Evolutionary conservation across 2,329 filamentous ascomycete species (phyloP), one percentile per base, ranked within the genome.

Genomic region (Aschersonia sp.): DNA sequence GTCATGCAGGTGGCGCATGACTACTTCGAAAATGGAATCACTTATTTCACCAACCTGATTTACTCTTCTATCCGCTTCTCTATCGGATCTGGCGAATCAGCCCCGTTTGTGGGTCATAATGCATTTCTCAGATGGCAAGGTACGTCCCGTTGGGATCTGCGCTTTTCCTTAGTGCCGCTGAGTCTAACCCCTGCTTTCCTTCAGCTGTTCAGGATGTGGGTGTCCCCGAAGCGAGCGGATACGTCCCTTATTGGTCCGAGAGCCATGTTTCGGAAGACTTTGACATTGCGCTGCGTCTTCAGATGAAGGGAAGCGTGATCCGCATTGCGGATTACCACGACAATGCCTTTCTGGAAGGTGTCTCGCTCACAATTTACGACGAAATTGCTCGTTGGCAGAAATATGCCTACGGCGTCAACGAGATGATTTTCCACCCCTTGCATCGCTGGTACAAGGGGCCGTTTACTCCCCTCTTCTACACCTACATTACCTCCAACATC

Each of bases 81-180:
- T 22, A 81, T 87, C 31, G 76, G 78, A 6, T 81, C 77, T 45
- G 84, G 84, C 5, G 84, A 88, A 47, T 76, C 83, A 6, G 79
- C 83, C 0, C 83, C 82, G 0, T 87, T 87, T 54, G 84, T 87
- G 51, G 84, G 84, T 1, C 84, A 87, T 67, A 87, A 87, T 56
- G 83, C 84, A 1, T 77, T 87, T 50, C 67, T 87, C 11, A 74
- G 84, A 29, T 87, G 84, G 84, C 57, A 57, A 32, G 58, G 52
- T 52, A n/a, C 43, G 43, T 43, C 2, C 22, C 22, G 22, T 22
- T 22, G 4, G 22, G 22, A 22, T 43, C 8, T 43, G 30, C n/a
- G 8, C 31, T 31, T 43, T 43, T n/a, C 29, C 29, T 41, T n/a
- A 14, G 30, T 30, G 11, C 9, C 22, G 30, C 42, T n/a, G 11